Evolutionary conservation across 768 basidiomycete species (phyloP).

Genomic region (Cystofilobasidium capitatum): DNA sequence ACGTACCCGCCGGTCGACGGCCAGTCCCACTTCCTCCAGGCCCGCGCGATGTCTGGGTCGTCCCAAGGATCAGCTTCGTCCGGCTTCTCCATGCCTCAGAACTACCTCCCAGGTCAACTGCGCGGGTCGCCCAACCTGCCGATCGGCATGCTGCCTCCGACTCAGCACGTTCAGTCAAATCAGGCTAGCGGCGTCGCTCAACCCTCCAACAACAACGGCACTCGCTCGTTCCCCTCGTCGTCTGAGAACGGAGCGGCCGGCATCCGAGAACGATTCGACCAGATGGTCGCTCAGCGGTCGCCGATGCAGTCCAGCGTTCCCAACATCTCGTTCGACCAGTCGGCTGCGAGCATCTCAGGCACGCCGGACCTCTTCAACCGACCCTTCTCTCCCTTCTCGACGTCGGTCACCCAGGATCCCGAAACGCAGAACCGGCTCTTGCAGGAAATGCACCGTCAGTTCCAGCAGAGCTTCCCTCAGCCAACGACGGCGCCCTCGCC

Average conservation of each 20-base stretch:
- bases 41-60: neutral
- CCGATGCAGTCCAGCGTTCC: neutral
- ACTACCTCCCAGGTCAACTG: neutral
- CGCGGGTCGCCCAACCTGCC: slow-evolving; percentile 1
- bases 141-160: neutral
- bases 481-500: slow-evolving; percentile 16
- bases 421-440: neutral
- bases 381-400: neutral
- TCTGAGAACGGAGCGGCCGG: neutral
- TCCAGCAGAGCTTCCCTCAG: slow-evolving; percentile 4
- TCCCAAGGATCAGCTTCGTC: neutral
- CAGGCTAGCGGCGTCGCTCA: neutral
- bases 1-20: neutral
- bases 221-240: neutral
- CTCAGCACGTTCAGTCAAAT: too few relatives aligned
- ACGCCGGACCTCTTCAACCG: neutral
- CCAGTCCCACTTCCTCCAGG: slow-evolving; percentile 4
- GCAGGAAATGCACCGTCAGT: slow-evolving; percentile 7
- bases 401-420: neutral
- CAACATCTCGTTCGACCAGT: slow-evolving; percentile 7
- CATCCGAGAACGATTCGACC: slow-evolving; percentile 5
- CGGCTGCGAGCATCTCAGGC: neutral
- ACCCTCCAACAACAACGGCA: neutral
- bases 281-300: neutral
- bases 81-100: neutral